Evolutionary conservation across 2,329 filamentous ascomycete species (phyloP), one percentile per base, ranked within the genome.

Genomic region (Cryphonectria nitschkei): DNA sequence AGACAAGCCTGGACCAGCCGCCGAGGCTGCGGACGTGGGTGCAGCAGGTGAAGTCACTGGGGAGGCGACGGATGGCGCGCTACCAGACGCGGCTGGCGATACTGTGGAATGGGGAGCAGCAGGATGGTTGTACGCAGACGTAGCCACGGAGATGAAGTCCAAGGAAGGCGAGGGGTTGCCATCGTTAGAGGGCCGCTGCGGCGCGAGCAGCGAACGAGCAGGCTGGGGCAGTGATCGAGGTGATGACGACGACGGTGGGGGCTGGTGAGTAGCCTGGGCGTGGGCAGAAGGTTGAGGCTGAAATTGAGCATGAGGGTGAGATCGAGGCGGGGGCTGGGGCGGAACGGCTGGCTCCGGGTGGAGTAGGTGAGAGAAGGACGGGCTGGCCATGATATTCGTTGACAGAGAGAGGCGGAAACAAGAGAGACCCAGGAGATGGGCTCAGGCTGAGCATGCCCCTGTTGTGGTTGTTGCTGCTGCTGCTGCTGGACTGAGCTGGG

Each of bases 331-430:
- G 46, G 46, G 46, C 46, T 50, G 46, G n/a, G 46, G n/a, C 46
- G 46, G 46, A 32, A 52, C 34, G 56, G 68, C 32, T 32, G 72
- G 46, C 37, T 65, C 68, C 60, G 68, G 54, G 46, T 74, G 74
- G 54, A 75, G 72, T 32, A 75, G 70, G 56, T 74, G 70, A n/a
- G 73, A 74, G n/a, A 75, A 67, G 16, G 71, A 70, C 19, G 74
- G 72, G 62, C 67, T 70, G 63, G 73, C 62, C 74, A 75, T 75
- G 67, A 54, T 68, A 26, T 37, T 14, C 6, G 34, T 19, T 13
- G 1, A 58, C 1, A 32, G 9, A 50, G 43, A 46, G 52, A 46
- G 52, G n/a, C n/a, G n/a, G 52, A 58, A 26, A n/a, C 16, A n/a
- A 50, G 19, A 50, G 46, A 19, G 46, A n/a, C 46, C n/a, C 14